Percentiles rank a stretch among this genome's conserved stretches.
These are phyloP conservation scores for Ceratocystiopsis minuta DNA, from an alignment of 2,329 filamentous ascomycete species.

Conservation along the genomic window DNA sequence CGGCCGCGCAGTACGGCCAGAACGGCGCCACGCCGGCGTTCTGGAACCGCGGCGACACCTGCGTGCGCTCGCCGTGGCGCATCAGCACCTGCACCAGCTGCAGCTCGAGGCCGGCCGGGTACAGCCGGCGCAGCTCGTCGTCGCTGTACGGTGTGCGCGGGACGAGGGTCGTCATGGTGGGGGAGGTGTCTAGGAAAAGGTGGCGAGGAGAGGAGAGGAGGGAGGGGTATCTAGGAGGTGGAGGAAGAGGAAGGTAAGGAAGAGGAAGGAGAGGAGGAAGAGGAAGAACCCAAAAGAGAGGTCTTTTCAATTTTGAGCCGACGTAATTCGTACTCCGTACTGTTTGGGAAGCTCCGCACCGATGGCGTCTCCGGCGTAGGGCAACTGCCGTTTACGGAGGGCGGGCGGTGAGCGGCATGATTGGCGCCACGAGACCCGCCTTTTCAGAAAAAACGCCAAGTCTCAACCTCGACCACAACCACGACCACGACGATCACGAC, in stretches of 20 bases:
- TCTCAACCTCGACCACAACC: too few species aligned
- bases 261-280: background rate
- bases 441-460: too few species aligned
- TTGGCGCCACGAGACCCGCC: too few species aligned
- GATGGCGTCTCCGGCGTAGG: too few species aligned
- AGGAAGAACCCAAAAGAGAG: background rate
- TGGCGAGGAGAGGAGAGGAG: background rate
- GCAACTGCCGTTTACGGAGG: too few species aligned
- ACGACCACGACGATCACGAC: too few species aligned
- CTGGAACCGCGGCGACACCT: slow-evolving; percentile 73
- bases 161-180: slow-evolving; percentile 56
- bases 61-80: slow-evolving; percentile 66
- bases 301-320: too few species aligned
- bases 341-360: too few species aligned
- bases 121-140: slow-evolving; percentile 64
- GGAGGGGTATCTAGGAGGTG: background rate
- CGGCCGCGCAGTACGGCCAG: slow-evolving; percentile 84
- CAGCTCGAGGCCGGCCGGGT: slow-evolving; percentile 62
- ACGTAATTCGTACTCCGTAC: too few species aligned
- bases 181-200: background rate
- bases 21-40: slow-evolving; percentile 50
- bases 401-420: too few species aligned
- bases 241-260: background rate
- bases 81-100: slow-evolving; percentile 79
- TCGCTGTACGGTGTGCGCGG: slow-evolving; percentile 61